These are phyloP conservation scores for Septoria petroselini DNA, from an alignment of 2,329 filamentous ascomycete genomes.

Conservation along the genomic window DNA sequence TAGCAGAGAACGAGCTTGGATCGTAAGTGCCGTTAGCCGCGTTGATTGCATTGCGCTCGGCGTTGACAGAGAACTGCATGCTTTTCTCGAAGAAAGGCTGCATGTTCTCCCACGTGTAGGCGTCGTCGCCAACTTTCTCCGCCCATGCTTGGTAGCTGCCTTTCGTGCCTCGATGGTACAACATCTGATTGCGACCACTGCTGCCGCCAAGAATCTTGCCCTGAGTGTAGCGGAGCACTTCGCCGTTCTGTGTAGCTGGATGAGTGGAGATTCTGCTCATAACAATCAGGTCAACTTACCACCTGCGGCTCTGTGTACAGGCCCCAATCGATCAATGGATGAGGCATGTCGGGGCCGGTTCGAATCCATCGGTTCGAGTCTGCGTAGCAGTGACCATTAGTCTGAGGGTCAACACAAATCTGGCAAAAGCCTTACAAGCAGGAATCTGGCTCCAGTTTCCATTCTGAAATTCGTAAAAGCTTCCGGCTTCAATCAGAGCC, in stretches of 20 bases:
- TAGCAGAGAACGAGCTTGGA: slow-evolving; percentile 20
- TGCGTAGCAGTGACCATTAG: slow-evolving; percentile 11
- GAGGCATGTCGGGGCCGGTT: too few species aligned
- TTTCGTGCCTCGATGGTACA: slow-evolving; percentile 33
- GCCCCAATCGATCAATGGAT: slow-evolving; percentile 34
- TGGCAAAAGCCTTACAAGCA: too few species aligned
- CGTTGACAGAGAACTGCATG: slow-evolving; percentile 42
- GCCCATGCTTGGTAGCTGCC: slow-evolving; percentile 41
- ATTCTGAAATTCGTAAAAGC: slow-evolving; percentile 35
- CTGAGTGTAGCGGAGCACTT: slow-evolving; percentile 29
- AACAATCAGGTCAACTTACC: too few species aligned
- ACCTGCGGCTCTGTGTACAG: slow-evolving; percentile 32
- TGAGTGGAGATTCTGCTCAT: too few species aligned
- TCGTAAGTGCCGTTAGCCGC: slow-evolving; percentile 18
- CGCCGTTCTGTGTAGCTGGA: too few species aligned
- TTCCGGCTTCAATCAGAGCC: slow-evolving; percentile 34
- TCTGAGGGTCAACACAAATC: too few species aligned
- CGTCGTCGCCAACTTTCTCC: slow-evolving; percentile 57
- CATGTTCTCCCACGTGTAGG: slow-evolving; percentile 59
- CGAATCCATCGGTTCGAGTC: too few species aligned
- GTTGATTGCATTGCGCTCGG: slow-evolving; percentile 13
- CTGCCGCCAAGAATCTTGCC: slow-evolving; percentile 33
- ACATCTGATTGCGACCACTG: slow-evolving; percentile 31
- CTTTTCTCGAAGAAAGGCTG: too few species aligned
- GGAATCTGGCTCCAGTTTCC: slow-evolving; percentile 34